These are phyloP conservation scores for Osmanthus fragrans DNA, from an alignment of 257 asterid genomes.

Conservation along the genomic window DNA sequence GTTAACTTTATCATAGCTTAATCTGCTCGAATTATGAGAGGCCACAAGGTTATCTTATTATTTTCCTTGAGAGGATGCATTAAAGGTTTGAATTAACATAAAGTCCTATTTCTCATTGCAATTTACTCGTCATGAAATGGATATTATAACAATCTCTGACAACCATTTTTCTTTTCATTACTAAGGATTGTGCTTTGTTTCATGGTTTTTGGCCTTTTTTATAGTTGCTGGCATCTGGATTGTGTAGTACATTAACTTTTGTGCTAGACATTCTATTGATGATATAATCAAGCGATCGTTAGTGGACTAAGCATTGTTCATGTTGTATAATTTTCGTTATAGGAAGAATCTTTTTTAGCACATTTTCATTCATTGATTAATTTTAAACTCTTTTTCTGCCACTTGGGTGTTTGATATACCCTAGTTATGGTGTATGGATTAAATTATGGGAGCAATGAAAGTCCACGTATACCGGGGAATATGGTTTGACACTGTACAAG, in stretches of 20 bases:
- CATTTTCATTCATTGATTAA: background rate
- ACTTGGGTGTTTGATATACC: background rate
- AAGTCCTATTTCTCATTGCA: background rate
- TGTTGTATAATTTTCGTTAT: background rate
- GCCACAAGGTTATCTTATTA: background rate
- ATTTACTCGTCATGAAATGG: background rate
- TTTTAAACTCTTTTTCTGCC: background rate
- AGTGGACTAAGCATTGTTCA: background rate
- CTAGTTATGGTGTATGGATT: background rate
- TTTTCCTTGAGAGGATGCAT: background rate
- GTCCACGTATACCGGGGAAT: background rate
- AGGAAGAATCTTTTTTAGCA: background rate
- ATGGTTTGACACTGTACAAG: background rate
- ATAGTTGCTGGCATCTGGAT: background rate
- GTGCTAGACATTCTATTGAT: background rate
- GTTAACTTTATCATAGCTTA: background rate
- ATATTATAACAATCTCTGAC: background rate
- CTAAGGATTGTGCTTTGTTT: background rate
- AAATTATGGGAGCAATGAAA: background rate
- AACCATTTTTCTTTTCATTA: background rate
- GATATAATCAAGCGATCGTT: background rate
- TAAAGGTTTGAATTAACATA: background rate
- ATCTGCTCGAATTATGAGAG: background rate
- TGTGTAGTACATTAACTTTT: too few relatives aligned
- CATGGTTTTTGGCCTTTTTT: background rate